These are phyloP conservation scores for Trichoderma semiorbis DNA, from an alignment of 2,329 filamentous ascomycete genomes.

Conservation along the genomic window DNA sequence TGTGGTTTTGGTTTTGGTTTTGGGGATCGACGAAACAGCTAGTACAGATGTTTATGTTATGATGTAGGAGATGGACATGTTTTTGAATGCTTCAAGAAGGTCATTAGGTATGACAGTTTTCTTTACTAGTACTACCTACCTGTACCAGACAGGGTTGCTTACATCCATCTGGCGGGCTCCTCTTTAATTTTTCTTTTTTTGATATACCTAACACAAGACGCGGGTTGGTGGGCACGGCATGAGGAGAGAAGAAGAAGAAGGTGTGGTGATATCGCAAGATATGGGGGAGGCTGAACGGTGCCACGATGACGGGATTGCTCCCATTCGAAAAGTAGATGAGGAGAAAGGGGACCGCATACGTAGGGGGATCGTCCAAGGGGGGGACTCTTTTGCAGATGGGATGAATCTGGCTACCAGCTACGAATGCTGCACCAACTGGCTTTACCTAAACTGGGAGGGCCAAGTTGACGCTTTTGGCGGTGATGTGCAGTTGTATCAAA, in stretches of 20 bases:
- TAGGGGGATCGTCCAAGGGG: not conserved
- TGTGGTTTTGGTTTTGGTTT: not conserved
- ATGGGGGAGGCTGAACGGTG: not conserved
- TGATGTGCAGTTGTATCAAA: not conserved
- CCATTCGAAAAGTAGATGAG: not conserved
- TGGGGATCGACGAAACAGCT: not conserved
- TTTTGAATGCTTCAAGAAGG: not conserved
- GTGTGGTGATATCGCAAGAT: constrained; percentile 9
- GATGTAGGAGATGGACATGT: not conserved
- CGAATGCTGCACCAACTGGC: not conserved
- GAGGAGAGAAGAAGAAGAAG: not conserved
- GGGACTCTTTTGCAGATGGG: not conserved
- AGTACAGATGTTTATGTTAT: not conserved
- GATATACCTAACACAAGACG: not conserved
- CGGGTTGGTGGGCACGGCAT: not conserved
- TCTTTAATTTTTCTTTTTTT: not conserved
- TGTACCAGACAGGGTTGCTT: not conserved
- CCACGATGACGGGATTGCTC: not conserved
- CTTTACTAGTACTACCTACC: not conserved
- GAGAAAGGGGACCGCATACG: not conserved
- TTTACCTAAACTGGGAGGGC: not conserved
- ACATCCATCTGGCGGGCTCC: not conserved
- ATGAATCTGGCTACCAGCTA: not conserved
- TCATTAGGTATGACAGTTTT: no score
- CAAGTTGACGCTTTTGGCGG: not conserved